Conservation (phyloP, 805 yeast species). For the Hanseniaspora jakobsenii region DNA sequence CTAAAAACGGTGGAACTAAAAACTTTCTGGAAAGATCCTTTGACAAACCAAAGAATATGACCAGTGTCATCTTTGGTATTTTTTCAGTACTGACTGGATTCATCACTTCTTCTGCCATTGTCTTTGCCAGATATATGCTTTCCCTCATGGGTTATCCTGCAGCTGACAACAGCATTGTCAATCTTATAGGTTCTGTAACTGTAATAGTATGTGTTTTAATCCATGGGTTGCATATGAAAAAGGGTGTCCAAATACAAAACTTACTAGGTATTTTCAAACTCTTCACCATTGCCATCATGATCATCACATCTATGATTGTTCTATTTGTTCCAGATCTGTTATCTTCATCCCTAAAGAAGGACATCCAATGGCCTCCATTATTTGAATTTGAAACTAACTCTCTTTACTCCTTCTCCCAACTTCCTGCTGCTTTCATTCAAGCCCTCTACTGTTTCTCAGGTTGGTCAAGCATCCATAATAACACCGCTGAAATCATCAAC, state of each 20-base stretch:
- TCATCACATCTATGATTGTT: slow-evolving; percentile 47
- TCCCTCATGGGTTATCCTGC: slow-evolving; percentile 33
- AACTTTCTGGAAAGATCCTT: slow-evolving; percentile 59
- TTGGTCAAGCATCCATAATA: slow-evolving; percentile 52
- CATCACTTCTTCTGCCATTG: slow-evolving; percentile 42
- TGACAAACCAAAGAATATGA: slow-evolving; percentile 44
- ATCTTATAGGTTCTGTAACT: slow-evolving; percentile 33
- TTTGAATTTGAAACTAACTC: slow-evolving; percentile 21
- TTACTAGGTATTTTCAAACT: slow-evolving; percentile 51
- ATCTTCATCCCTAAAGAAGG: not conserved
- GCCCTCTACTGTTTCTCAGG: slow-evolving; percentile 52
- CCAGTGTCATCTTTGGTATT: slow-evolving; percentile 39
- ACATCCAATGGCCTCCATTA: slow-evolving; percentile 19
- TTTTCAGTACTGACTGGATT: slow-evolving; percentile 45
- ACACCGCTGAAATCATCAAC: slow-evolving; percentile 48
- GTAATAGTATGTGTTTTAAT: slow-evolving; percentile 31
- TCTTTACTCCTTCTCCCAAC: slow-evolving; percentile 32
- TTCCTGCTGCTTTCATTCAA: slow-evolving; percentile 45
- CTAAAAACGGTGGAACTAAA: slow-evolving; percentile 67
- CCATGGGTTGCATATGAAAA: slow-evolving; percentile 48
- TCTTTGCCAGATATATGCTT: slow-evolving; percentile 50
- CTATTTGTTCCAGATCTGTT: slow-evolving; percentile 37
- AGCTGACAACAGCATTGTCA: slow-evolving; percentile 29
- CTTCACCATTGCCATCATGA: slow-evolving; percentile 40
- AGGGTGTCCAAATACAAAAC: slow-evolving; percentile 53